These are phyloP conservation scores for Hypoxylon fuscum DNA, from an alignment of 495 filamentous ascomycete genomes.

Conservation along the genomic window DNA sequence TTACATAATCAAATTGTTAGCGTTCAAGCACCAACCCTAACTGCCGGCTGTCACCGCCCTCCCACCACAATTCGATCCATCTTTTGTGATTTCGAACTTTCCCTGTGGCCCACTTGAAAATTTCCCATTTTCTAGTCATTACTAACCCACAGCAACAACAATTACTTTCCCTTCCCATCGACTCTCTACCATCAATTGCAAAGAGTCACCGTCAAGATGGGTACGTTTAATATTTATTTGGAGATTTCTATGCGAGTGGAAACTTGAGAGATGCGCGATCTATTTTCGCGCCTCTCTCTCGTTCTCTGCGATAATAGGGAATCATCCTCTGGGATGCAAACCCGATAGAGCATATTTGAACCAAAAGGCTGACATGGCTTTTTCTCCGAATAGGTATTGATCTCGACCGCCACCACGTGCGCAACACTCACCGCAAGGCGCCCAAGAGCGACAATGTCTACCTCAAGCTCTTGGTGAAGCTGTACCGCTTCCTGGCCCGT, in stretches of 20 bases:
- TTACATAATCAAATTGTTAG: background rate
- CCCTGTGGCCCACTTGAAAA: slow-evolving; percentile 24
- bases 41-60: slow-evolving; percentile 52
- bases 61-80: slow-evolving; percentile 46
- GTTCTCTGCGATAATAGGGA: slow-evolving; percentile 53
- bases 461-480: slow-evolving; percentile 96
- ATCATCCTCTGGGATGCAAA: slow-evolving; percentile 34
- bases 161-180: slow-evolving; percentile 47
- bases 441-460: slow-evolving; percentile 98
- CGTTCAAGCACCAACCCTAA: slow-evolving; percentile 32
- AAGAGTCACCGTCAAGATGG: slow-evolving; percentile 59
- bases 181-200: slow-evolving; percentile 50
- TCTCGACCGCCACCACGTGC: slow-evolving; percentile 84
- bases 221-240: slow-evolving; percentile 53
- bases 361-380: slow-evolving; percentile 61
- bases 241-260: slow-evolving; percentile 58
- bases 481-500: slow-evolving; percentile 98
- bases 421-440: slow-evolving; percentile 88
- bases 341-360: slow-evolving; percentile 47
- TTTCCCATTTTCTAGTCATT: slow-evolving; percentile 31
- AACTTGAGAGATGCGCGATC: slow-evolving; percentile 27
- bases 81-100: slow-evolving; percentile 37
- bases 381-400: slow-evolving; percentile 68
- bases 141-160: slow-evolving; percentile 48
- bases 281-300: slow-evolving; percentile 17